Evolutionary conservation across 345 rosid species (phyloP).

Genomic region (Fremontodendron californicum): DNA sequence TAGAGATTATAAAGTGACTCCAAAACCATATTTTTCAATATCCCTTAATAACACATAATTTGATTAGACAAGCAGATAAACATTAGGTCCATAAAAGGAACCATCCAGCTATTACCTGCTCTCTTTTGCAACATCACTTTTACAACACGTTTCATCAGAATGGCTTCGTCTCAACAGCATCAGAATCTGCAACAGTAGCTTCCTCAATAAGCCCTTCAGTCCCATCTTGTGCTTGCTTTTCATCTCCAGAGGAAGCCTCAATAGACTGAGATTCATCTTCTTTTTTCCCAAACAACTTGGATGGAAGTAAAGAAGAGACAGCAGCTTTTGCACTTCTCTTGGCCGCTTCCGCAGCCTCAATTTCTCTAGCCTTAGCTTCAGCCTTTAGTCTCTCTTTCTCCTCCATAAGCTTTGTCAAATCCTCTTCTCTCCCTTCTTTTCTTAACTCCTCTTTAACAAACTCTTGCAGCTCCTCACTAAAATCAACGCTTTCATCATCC

Average conservation of each 20-base stretch:
- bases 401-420: constrained; percentile 69
- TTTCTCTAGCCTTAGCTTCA: constrained; percentile 81
- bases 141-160: background rate
- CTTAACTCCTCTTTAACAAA: constrained; percentile 62
- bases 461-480: constrained; percentile 69
- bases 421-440: constrained; percentile 76
- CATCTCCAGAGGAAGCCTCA: constrained; percentile 18
- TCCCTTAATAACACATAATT: background rate
- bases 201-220: constrained; percentile 31
- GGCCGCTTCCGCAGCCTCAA: constrained; percentile 67
- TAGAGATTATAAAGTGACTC: background rate
- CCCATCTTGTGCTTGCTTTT: constrained; percentile 13
- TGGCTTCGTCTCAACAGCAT: too few species aligned
- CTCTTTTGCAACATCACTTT: too few species aligned
- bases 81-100: too few species aligned
- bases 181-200: too few species aligned
- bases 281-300: constrained; percentile 47
- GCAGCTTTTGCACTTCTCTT: constrained; percentile 57
- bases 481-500: constrained; percentile 59
- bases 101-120: background rate
- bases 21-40: background rate
- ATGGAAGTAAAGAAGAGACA: constrained; percentile 46
- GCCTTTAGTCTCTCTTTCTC: constrained; percentile 82
- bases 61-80: background rate
- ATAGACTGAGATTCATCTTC: constrained; percentile 28